These are phyloP conservation scores for Ustulina deusta DNA, from an alignment of 2,329 filamentous ascomycete species.

Conservation along the genomic window DNA sequence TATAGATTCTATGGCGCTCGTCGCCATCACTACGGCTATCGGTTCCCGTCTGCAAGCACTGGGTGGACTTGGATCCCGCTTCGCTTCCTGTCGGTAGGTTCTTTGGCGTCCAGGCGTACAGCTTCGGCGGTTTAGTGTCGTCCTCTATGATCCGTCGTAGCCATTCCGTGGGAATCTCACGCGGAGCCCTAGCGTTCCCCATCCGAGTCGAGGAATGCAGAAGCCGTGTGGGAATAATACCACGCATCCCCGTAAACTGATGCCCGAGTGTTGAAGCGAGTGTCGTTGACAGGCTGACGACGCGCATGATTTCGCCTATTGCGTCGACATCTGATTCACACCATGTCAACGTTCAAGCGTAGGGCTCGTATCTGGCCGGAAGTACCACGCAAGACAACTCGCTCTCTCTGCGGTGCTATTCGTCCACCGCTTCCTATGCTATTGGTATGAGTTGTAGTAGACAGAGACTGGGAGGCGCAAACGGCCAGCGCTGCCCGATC, in stretches of 20 bases:
- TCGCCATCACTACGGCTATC: not conserved
- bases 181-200: not conserved
- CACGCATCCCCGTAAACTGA: not conserved
- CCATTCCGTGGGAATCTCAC: constrained; percentile 39
- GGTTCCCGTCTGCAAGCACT: not conserved
- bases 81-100: constrained; percentile 38
- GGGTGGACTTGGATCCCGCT: not conserved
- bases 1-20: constrained; percentile 69
- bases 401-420: not conserved
- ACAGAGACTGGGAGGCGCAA: not conserved
- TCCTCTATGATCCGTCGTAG: constrained; percentile 43
- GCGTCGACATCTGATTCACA: constrained; percentile 4
- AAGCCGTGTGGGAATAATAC: not conserved
- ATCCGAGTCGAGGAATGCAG: constrained; percentile 21
- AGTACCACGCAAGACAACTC: not conserved
- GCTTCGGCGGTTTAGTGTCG: constrained; percentile 36
- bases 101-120: constrained; percentile 50
- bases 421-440: not conserved
- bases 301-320: constrained; percentile 24
- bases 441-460: not conserved
- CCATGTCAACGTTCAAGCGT: not conserved
- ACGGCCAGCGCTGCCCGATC: not conserved
- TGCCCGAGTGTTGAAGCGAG: not conserved
- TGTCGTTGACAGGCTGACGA: not conserved
- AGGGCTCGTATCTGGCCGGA: not conserved